phyloP scores from a whole-genome alignment of 2,329 filamentous ascomycete species.

The Ciborinia camelliae region DNA sequence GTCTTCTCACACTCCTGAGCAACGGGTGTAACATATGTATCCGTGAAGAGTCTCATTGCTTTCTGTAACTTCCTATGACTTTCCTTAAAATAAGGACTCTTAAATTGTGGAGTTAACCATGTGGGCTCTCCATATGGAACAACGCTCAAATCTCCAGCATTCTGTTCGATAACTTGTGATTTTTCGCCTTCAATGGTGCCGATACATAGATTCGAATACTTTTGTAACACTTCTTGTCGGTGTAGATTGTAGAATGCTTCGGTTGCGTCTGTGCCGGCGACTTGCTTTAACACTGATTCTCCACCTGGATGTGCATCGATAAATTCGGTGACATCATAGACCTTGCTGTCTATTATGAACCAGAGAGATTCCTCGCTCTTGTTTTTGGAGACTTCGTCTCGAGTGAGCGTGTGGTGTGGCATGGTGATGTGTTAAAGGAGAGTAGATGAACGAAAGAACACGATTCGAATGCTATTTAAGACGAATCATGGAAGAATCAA shows the following conservation, averaged over 20 bases:
- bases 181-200: constrained; percentile 73
- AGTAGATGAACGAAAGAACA: neutral
- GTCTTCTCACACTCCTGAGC: constrained; percentile 72
- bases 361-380: constrained; percentile 66
- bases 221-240: constrained; percentile 80
- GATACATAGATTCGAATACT: constrained; percentile 72
- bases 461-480: neutral
- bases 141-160: constrained; percentile 67
- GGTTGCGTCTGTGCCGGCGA: constrained; percentile 79
- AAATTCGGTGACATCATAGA: constrained; percentile 85
- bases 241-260: constrained; percentile 88
- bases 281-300: constrained; percentile 72
- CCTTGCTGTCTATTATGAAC: constrained; percentile 82
- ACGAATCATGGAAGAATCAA: neutral
- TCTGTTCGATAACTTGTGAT: constrained; percentile 66
- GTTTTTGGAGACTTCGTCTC: constrained; percentile 69
- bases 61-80: constrained; percentile 66
- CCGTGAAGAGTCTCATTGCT: constrained; percentile 70
- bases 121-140: constrained; percentile 84
- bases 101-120: constrained; percentile 76
- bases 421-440: constrained; percentile 22
- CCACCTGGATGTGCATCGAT: constrained; percentile 78
- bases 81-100: constrained; percentile 76
- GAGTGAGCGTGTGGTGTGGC: constrained; percentile 42
- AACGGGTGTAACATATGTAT: constrained; percentile 68